These are phyloP conservation scores for Lactarius indigo DNA, from an alignment of 768 basidiomycete genomes.

Conservation along the genomic window DNA sequence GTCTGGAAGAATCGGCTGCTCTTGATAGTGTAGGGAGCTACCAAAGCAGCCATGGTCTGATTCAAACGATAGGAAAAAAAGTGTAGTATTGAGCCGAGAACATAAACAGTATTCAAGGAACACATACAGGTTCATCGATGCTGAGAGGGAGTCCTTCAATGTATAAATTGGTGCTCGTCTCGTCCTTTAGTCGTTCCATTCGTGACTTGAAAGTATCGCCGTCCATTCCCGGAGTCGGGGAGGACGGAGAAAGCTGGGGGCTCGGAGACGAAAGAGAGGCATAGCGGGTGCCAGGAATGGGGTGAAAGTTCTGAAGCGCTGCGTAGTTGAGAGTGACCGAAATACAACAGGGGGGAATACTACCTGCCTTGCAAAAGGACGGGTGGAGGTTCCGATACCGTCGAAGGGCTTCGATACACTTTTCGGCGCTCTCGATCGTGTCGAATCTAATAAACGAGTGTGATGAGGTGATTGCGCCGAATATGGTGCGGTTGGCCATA, in stretches of 20 bases:
- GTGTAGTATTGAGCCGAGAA: neutral
- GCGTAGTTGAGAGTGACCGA: neutral
- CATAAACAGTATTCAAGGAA: neutral
- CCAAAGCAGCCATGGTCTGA: conserved; percentile 60
- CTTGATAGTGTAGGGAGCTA: conserved; percentile 68
- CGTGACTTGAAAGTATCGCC: conserved; percentile 61
- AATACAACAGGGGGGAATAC: conserved; percentile 7
- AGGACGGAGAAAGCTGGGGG: conserved; percentile 12
- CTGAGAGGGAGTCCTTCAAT: conserved; percentile 77
- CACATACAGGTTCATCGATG: conserved; percentile 58
- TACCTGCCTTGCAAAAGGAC: conserved; percentile 74
- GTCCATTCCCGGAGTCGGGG: conserved; percentile 14
- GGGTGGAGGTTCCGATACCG: conserved; percentile 78
- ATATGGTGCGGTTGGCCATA: conserved; percentile 17
- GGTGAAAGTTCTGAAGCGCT: conserved; percentile 58
- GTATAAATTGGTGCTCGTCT: conserved; percentile 70
- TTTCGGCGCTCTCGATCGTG: conserved; percentile 61
- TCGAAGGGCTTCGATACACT: conserved; percentile 67
- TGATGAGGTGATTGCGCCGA: neutral
- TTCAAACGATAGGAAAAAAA: neutral
- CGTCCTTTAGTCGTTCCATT: conserved; percentile 73
- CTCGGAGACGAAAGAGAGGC: conserved; percentile 32
- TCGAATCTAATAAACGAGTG: conserved; percentile 50
- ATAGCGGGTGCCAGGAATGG: conserved; percentile 74
- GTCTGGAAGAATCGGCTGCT: conserved; percentile 81